Evolutionary conservation across 1,139 yeast genomes (phyloP).

Genomic region (Sugiyamaella japonica): DNA sequence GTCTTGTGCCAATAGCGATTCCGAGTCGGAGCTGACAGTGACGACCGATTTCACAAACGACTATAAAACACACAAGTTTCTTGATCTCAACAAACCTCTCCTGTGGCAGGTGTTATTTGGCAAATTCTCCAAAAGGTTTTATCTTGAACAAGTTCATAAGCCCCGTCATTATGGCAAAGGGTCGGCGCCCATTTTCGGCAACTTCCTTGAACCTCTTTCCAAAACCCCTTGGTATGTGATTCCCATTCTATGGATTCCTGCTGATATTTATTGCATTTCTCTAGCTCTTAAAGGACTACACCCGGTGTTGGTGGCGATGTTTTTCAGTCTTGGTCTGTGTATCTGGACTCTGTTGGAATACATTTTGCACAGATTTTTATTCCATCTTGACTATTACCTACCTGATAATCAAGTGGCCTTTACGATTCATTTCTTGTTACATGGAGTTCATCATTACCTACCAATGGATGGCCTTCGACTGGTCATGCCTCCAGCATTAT

Average conservation of each 20-base stretch:
- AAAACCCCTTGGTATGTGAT: conserved; percentile 79
- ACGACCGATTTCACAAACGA: conserved; percentile 78
- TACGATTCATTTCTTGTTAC: conserved; percentile 83
- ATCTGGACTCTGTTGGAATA: conserved; percentile 95
- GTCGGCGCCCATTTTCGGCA: conserved; percentile 84
- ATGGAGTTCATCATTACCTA: conserved; percentile 94
- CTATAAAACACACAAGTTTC: conserved; percentile 72
- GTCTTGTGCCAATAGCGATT: conserved; percentile 19
- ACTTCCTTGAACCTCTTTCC: conserved; percentile 68
- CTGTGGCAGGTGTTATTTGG: conserved; percentile 74
- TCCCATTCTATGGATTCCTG: conserved; percentile 88
- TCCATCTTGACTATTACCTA: conserved; percentile 83
- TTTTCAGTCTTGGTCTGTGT: conserved; percentile 64
- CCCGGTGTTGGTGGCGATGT: conserved; percentile 38
- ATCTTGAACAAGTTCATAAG: conserved; percentile 93
- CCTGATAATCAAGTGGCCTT: conserved; percentile 78
- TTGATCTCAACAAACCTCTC: conserved; percentile 81
- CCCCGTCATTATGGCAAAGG: conserved; percentile 94
- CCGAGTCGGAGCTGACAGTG: conserved; percentile 60
- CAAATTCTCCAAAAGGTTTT: conserved; percentile 79
- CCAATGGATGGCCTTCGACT: conserved; percentile 95
- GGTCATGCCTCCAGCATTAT: conserved; percentile 94
- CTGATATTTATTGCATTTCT: conserved; percentile 55
- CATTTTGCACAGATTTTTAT: conserved; percentile 80
- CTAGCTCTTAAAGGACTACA: conserved; percentile 39